Base-by-base conservation (phyloP, 331 rosid species). In the Rosa hybrid region DNA sequence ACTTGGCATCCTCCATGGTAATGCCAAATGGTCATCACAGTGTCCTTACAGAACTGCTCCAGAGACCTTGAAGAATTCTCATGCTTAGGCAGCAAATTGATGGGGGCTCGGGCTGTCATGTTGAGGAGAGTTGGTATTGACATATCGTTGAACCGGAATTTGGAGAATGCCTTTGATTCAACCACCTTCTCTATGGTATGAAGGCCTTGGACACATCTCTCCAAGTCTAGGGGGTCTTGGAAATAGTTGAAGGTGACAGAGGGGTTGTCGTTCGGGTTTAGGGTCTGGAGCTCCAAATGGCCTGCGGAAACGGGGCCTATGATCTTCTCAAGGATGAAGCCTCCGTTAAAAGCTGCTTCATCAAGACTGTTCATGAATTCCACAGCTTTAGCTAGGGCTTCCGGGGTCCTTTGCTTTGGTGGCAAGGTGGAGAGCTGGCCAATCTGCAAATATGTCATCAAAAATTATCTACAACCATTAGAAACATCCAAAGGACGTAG, bases 1-100 rank as follows among this genome's bases (percentile, higher is more conserved):
- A 91, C 86, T 60, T 92, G 97, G 86, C 98, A 91, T 0, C 98
- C 98, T 7, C 98, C 98, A 62, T 94, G 98, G 69, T 94, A 94
- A 71, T 94, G 98, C 97, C 97, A 94, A 8, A 94, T 94, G 42
- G 97, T 92, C 94, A 91, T 87, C 80, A 94, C 98, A 0, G 92
- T 92, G 84, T 94, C 98, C 74, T 39, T 87, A 39, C 98, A 94
- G 53, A 72, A 94, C 65, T 94, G 97, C 73, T 87, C 94, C 86
- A 86, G 41, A 23, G 97, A 92, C 56, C 41, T 71, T 0, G 93
- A 81, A 0, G 87, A 4, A 42, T 92, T 92, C 21, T 63, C 63
- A 68, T 94, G 96, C 46, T 65, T 88, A 0, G 98, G 98, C 83
- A 90, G 70, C 50, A 94, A 30, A 79, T 94, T 94, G 20, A 92